Conservation (phyloP, 768 basidiomycete genomes). For the Leucosporidium scottii region DNA sequence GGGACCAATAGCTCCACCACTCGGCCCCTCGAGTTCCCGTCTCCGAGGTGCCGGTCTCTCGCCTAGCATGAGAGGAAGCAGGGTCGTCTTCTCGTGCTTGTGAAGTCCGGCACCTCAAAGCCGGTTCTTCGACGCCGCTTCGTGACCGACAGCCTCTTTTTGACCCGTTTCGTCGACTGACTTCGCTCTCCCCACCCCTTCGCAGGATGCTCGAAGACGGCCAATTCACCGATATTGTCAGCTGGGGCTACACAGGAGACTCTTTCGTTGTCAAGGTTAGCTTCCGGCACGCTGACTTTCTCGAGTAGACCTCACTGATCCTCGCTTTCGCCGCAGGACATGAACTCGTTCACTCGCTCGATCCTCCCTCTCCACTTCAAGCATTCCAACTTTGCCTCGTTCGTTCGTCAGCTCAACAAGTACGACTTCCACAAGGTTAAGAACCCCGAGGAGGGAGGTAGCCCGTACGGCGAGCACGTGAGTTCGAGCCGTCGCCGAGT, state of each 20-base stretch:
- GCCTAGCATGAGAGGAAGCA: too few relatives aligned
- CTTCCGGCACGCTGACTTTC: neutral
- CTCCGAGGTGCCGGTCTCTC: too few relatives aligned
- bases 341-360: constrained; percentile 87
- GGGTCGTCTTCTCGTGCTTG: neutral
- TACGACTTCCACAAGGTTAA: constrained; percentile 97
- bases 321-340: constrained; percentile 51
- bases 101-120: neutral
- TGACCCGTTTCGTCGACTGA: neutral
- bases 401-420: constrained; percentile 89
- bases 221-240: constrained; percentile 62
- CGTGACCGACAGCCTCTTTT: neutral
- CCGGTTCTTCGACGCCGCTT: neutral
- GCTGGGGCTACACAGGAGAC: constrained; percentile 76
- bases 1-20: too few relatives aligned
- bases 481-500: constrained; percentile 24
- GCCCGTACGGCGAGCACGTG: constrained; percentile 57
- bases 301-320: neutral
- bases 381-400: constrained; percentile 86
- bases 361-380: constrained; percentile 90
- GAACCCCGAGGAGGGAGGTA: constrained; percentile 57
- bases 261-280: constrained; percentile 77
- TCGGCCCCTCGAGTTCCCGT: too few relatives aligned
- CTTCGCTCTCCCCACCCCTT: too few relatives aligned
- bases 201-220: constrained; percentile 83